Base-by-base conservation (phyloP, 1,284 basidiomycete species). In the Melampsora larici-populina region DNA sequence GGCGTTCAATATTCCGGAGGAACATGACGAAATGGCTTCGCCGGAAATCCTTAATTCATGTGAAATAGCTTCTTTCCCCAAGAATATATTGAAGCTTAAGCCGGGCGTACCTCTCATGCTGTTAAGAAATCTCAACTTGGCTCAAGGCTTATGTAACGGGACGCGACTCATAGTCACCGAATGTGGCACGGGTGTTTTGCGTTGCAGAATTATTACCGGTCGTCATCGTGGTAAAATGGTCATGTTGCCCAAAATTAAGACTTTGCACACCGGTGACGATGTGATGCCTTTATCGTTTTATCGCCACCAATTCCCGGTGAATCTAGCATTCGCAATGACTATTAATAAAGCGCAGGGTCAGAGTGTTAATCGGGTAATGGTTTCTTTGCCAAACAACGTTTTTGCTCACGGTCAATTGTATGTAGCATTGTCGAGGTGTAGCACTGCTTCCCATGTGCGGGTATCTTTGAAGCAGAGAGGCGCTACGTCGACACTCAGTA, bases 331-430 rank as follows among this genome's bases (percentile, higher is more conserved):
- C 26, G n/a, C 17, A 8, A 64, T 33, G 31, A 31, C 62, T 7
- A 64, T 64, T 18, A 64, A 64, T 31, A 64, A 64, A 17, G 21
- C 62, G 7, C 62, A 24, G 62, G 62, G 62, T 24, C 62, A 64
- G 26, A 24, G n/a, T 24, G 5, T 64, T n/a, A n/a, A 64, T n/a
- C 2, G 6, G 7, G 62, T 64, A 3, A 5, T 17, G 17, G n/a
- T 64, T 2, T 2, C 7, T 6, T 64, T 64, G n/a, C n/a, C 17
- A 6, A 24, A 21, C n/a, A 6, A n/a, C 2, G 62, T 64, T 2
- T 64, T 64, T 64, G n/a, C n/a, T 24, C 62, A 64, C 31, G 62
- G 62, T 7, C 62, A 64, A 33, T 31, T 64, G 17, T 64, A 64
- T 64, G 62, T 64, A 8, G 62, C n/a, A 24, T 31, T 64, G 21